Evolutionary conservation across 1,139 yeast species (phyloP).

Genomic region (Casaregolazyma suthepensis): DNA sequence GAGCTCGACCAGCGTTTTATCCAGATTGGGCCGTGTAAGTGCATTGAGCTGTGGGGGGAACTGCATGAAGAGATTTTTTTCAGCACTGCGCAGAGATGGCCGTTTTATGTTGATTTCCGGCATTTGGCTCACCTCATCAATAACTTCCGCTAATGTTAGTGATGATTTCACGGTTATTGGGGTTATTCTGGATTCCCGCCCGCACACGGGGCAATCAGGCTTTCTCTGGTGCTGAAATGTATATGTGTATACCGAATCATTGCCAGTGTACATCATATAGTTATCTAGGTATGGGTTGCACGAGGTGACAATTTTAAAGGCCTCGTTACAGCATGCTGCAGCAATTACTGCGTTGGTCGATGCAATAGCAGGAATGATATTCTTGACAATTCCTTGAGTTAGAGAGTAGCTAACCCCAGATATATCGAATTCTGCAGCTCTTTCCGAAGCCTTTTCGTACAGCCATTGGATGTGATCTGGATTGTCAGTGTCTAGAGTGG

Average conservation of each 20-base stretch:
- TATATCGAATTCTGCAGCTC: conserved; percentile 66
- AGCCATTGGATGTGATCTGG: conserved; percentile 66
- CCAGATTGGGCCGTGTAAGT: conserved; percentile 44
- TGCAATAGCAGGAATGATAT: conserved; percentile 90
- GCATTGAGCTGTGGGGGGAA: conserved; percentile 48
- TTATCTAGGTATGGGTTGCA: conserved; percentile 65
- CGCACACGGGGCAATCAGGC: conserved; percentile 71
- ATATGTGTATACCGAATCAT: conserved; percentile 68
- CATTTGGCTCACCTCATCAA: conserved; percentile 34
- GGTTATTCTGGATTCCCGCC: conserved; percentile 36
- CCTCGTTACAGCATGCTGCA: conserved; percentile 86
- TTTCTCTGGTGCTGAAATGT: conserved; percentile 59
- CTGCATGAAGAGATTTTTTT: conserved; percentile 43
- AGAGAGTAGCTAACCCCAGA: conserved; percentile 62
- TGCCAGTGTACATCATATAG: conserved; percentile 84
- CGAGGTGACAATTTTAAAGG: conserved; percentile 67
- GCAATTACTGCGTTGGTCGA: conserved; percentile 92
- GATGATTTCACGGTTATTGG: conserved; percentile 32
- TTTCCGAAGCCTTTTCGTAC: conserved; percentile 44
- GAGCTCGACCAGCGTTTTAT: conserved; percentile 35
- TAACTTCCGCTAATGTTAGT: conserved; percentile 46
- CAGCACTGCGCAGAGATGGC: conserved; percentile 48
- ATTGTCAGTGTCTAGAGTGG: conserved; percentile 60
- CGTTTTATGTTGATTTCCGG: conserved; percentile 39
- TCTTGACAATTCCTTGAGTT: conserved; percentile 84